Percentiles rank a stretch among this genome's conserved stretches.
phyloP scores from a whole-genome alignment of 2,329 filamentous ascomycete species.

The Fusarium sp. region DNA sequence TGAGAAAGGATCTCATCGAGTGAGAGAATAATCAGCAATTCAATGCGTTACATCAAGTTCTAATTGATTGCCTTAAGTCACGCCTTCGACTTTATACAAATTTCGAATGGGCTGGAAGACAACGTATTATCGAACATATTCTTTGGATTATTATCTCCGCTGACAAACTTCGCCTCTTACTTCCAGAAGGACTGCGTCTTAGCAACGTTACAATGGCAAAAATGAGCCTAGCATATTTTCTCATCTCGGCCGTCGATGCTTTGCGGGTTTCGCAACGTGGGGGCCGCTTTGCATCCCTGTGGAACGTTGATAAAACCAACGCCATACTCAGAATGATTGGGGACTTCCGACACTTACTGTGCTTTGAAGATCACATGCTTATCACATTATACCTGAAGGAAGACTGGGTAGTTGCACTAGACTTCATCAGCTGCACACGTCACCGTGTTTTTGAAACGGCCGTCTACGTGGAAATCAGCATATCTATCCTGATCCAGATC shows the following conservation, averaged over 20 bases:
- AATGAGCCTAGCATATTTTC: neutral
- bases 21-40: neutral
- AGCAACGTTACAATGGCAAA: neutral
- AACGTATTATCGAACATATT: neutral
- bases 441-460: fast-evolving
- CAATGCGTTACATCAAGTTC: fast-evolving
- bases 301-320: fast-evolving
- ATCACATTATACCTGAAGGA: neutral
- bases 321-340: neutral
- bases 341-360: fast-evolving
- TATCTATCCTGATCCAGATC: neutral
- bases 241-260: neutral
- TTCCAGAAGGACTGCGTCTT: fast-evolving
- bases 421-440: neutral
- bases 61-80: neutral
- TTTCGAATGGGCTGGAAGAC: neutral
- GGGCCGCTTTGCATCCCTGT: too few species aligned
- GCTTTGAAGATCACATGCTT: neutral
- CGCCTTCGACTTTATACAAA: fast-evolving
- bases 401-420: fast-evolving
- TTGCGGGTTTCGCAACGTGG: neutral
- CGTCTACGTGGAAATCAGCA: neutral
- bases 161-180: fast-evolving
- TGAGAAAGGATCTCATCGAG: neutral
- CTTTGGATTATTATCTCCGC: neutral